phyloP scores from a whole-genome alignment of 768 basidiomycete species.

The Plicaturopsis crispa region DNA sequence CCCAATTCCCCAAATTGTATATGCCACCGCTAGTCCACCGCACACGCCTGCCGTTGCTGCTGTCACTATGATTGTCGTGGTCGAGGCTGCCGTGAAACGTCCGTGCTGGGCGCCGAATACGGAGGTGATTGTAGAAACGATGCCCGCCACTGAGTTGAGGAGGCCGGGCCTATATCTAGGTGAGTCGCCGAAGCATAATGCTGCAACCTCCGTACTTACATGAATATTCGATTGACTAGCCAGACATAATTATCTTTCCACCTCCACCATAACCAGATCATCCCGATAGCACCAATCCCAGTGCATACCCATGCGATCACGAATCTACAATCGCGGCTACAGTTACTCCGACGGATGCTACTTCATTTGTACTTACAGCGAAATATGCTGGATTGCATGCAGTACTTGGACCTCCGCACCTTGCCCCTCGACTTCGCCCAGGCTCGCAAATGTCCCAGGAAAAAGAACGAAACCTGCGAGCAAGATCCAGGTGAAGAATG shows the following conservation, averaged over 20 bases:
- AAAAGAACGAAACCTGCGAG: slow-evolving; percentile 57
- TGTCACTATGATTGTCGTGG: slow-evolving; percentile 42
- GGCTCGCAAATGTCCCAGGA: slow-evolving; percentile 52
- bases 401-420: background rate
- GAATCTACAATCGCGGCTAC: slow-evolving; percentile 40
- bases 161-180: slow-evolving; percentile 37
- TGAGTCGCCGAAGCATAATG: slow-evolving; percentile 1
- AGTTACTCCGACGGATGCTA: too few relatives aligned
- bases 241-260: slow-evolving; percentile 56
- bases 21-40: slow-evolving; percentile 30
- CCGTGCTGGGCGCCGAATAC: slow-evolving; percentile 44
- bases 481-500: slow-evolving; percentile 57
- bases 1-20: slow-evolving; percentile 37
- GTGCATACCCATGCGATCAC: slow-evolving; percentile 48
- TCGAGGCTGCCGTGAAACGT: slow-evolving; percentile 32
- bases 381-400: too few relatives aligned
- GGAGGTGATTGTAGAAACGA: slow-evolving; percentile 46
- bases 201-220: slow-evolving; percentile 27
- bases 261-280: slow-evolving; percentile 54
- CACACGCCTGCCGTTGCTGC: slow-evolving; percentile 29
- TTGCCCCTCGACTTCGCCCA: slow-evolving; percentile 22
- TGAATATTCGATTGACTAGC: slow-evolving; percentile 47
- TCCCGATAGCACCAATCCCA: slow-evolving; percentile 43
- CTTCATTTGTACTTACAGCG: too few relatives aligned
- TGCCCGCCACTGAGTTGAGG: slow-evolving; percentile 48